A percentile compares a stretch with the other conserved stretches of the same genome.
Conservation (phyloP, 345 rosid genomes). For the Capsella bursapastoris region DNA sequence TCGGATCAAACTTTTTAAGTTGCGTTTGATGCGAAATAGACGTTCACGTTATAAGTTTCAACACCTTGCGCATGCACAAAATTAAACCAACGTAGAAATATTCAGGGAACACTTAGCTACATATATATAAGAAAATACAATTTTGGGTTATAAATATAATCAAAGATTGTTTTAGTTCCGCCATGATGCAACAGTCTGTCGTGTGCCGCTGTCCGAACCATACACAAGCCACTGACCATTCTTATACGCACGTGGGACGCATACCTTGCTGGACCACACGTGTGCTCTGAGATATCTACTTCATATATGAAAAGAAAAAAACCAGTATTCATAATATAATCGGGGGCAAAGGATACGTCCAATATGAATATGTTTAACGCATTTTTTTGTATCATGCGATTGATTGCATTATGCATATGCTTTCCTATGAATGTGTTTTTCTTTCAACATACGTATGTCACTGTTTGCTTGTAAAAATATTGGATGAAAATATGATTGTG, state of each 20-base stretch:
- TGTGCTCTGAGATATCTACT: constrained; percentile 21
- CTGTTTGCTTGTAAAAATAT: constrained; percentile 1
- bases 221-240: constrained; percentile 37
- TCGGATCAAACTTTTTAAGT: too few relatives aligned
- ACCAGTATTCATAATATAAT: constrained; percentile 5
- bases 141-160: background rate
- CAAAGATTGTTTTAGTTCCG: constrained; percentile 21
- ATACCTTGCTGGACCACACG: constrained; percentile 45
- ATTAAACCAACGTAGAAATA: too few relatives aligned
- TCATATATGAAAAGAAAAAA: background rate
- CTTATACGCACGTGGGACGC: constrained; percentile 42
- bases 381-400: background rate
- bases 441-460: background rate
- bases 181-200: constrained; percentile 32
- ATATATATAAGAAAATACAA: background rate
- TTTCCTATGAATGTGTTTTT: background rate
- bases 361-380: constrained; percentile 7
- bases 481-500: background rate
- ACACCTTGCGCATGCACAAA: too few relatives aligned
- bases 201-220: constrained; percentile 38
- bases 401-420: background rate
- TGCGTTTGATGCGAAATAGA: too few relatives aligned
- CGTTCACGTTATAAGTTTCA: too few relatives aligned
- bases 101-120: too few relatives aligned
- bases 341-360: background rate